Percentiles rank a stretch among this genome's conserved stretches.
Evolutionary conservation across 176 grass and related monocot species (phyloP).

Genomic region (Oryza coarctata): DNA sequence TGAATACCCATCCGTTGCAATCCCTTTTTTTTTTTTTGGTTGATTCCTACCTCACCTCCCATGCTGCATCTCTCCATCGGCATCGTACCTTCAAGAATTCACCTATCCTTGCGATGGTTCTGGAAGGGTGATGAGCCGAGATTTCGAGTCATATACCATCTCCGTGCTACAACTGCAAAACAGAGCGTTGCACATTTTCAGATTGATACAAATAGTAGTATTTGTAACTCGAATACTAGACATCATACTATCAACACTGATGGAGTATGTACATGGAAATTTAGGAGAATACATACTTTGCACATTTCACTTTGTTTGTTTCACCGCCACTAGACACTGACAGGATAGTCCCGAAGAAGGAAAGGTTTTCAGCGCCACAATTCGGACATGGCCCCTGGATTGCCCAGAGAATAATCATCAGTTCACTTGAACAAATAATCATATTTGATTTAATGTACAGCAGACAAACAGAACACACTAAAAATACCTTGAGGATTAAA

Average conservation of each 20-base stretch:
- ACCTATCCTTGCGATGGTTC: constrained; percentile 50
- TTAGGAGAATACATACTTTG: constrained; percentile 50
- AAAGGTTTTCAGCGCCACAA: constrained; percentile 90
- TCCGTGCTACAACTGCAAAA: constrained; percentile 58
- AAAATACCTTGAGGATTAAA: constrained; percentile 77
- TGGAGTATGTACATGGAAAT: neutral
- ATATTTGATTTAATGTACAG: neutral
- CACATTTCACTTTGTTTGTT: constrained; percentile 71
- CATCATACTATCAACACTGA: no score
- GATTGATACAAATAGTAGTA: no score
- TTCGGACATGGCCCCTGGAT: constrained; percentile 79
- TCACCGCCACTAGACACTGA: constrained; percentile 64
- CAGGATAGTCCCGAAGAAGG: constrained; percentile 94
- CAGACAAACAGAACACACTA: neutral
- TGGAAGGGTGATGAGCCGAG: constrained; percentile 76
- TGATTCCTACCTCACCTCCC: neutral
- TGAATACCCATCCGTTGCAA: neutral
- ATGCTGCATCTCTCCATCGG: neutral
- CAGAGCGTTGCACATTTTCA: neutral
- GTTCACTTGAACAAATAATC: constrained; percentile 4
- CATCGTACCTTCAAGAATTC: constrained; percentile 39
- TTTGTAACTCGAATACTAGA: no score
- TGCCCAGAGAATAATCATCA: constrained; percentile 13
- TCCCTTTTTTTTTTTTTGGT: neutral
- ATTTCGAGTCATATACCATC: constrained; percentile 66